These are phyloP conservation scores for Osmanthus fragrans DNA, from an alignment of 257 asterid species.

Conservation along the genomic window DNA sequence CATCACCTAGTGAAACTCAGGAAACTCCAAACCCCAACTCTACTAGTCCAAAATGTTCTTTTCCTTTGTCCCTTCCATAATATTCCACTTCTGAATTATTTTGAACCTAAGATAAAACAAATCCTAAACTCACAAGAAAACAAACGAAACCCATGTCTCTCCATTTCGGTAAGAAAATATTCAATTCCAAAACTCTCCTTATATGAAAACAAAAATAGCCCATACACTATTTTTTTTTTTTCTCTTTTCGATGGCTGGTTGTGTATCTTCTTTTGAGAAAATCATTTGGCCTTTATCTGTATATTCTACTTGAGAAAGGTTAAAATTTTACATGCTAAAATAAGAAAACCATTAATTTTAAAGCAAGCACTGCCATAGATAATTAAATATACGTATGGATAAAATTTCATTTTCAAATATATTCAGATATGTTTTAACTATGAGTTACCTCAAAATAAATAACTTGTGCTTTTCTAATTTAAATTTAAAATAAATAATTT, in stretches of 20 bases:
- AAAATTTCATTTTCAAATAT: not conserved
- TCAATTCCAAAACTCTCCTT: slow-evolving; percentile 14
- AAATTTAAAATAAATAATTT: too few species aligned
- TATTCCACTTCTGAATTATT: slow-evolving; percentile 5
- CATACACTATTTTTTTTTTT: slow-evolving; percentile 29
- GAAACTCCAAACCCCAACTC: slow-evolving; percentile 23
- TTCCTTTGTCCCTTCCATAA: slow-evolving; percentile 48
- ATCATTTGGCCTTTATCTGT: slow-evolving; percentile 37
- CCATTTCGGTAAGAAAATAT: slow-evolving; percentile 4
- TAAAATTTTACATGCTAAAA: not conserved
- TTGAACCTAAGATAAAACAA: slow-evolving; percentile 19
- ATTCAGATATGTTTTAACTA: not conserved
- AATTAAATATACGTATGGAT: not conserved
- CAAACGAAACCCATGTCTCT: slow-evolving; percentile 39
- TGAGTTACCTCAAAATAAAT: too few species aligned
- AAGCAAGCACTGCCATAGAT: not conserved
- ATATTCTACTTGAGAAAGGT: slow-evolving; percentile 17
- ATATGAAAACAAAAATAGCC: slow-evolving; percentile 45
- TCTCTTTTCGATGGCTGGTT: slow-evolving; percentile 24
- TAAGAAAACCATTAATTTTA: not conserved
- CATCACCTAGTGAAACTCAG: slow-evolving; percentile 39
- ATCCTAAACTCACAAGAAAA: slow-evolving; percentile 30
- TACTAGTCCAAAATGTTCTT: slow-evolving; percentile 42
- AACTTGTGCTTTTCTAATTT: not conserved
- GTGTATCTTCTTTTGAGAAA: slow-evolving; percentile 36